These are phyloP conservation scores for Trifolium dubium DNA, from an alignment of 306 rosid species.

Conservation along the genomic window DNA sequence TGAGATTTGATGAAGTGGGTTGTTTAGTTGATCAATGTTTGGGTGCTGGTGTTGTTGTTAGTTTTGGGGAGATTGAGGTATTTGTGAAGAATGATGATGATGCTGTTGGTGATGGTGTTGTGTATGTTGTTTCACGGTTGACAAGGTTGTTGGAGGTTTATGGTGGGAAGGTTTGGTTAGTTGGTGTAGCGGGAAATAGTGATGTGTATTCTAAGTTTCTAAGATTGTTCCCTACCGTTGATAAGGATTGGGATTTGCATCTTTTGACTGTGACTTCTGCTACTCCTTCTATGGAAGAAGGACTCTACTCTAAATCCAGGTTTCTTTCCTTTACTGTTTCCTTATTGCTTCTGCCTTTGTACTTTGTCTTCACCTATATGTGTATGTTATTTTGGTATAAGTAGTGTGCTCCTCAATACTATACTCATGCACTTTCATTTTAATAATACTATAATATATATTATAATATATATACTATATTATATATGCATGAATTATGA, in stretches of 20 bases:
- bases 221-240: constrained; percentile 56
- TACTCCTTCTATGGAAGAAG: constrained; percentile 63
- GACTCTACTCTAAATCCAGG: constrained; percentile 75
- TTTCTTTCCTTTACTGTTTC: constrained; percentile 33
- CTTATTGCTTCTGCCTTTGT: constrained; percentile 28
- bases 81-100: constrained; percentile 36
- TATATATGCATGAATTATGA: not conserved
- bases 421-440: constrained; percentile 15
- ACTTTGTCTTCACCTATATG: constrained; percentile 30
- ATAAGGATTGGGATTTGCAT: constrained; percentile 83
- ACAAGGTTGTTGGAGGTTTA: constrained; percentile 60
- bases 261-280: constrained; percentile 77
- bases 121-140: constrained; percentile 64
- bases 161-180: constrained; percentile 70
- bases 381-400: constrained; percentile 8
- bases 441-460: constrained; percentile 23
- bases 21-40: constrained; percentile 55
- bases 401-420: not conserved
- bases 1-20: constrained; percentile 66
- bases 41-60: constrained; percentile 60
- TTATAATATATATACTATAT: not conserved
- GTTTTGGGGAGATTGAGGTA: constrained; percentile 65
- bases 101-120: constrained; percentile 40
- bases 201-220: constrained; percentile 62
- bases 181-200: constrained; percentile 61